These are phyloP conservation scores for Echites panduratus DNA, from an alignment of 257 asterid species.

Conservation along the genomic window DNA sequence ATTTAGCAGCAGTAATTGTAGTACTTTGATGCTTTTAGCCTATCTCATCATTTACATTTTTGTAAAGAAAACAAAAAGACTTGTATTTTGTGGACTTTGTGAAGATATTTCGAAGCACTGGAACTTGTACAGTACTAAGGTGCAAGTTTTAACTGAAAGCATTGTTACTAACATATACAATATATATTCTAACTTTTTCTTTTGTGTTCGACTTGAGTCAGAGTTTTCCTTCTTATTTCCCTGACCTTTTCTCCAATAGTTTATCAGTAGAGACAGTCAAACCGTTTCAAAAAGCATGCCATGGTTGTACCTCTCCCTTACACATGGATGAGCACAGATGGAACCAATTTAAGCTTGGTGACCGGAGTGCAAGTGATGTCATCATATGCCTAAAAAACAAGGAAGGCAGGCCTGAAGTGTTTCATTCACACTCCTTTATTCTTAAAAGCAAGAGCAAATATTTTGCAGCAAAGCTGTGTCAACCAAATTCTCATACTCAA, in stretches of 20 bases:
- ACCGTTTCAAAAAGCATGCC: conserved; percentile 19
- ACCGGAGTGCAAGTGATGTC: conserved; percentile 31
- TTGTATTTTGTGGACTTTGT: background rate
- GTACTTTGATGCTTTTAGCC: background rate
- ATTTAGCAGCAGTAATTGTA: conserved; percentile 1
- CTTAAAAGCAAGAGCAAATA: conserved; percentile 40
- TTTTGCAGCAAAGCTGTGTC: conserved; percentile 41
- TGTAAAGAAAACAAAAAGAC: background rate
- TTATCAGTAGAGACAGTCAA: conserved; percentile 8
- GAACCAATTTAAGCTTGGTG: conserved; percentile 34
- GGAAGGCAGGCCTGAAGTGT: conserved; percentile 32
- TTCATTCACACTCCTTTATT: conserved; percentile 40
- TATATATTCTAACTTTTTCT: background rate
- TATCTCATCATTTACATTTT: background rate
- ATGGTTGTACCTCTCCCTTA: no score
- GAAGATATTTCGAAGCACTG: background rate
- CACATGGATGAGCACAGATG: conserved; percentile 32
- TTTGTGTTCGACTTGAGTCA: background rate
- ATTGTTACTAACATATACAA: background rate
- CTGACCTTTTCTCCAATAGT: background rate
- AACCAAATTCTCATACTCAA: conserved; percentile 20
- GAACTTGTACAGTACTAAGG: background rate
- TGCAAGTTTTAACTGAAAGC: background rate
- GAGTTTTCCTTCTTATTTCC: background rate
- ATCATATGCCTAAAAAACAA: conserved; percentile 31